phyloP scores from a whole-genome alignment of 768 basidiomycete species.

The Erythrobasidium yunnanense region DNA sequence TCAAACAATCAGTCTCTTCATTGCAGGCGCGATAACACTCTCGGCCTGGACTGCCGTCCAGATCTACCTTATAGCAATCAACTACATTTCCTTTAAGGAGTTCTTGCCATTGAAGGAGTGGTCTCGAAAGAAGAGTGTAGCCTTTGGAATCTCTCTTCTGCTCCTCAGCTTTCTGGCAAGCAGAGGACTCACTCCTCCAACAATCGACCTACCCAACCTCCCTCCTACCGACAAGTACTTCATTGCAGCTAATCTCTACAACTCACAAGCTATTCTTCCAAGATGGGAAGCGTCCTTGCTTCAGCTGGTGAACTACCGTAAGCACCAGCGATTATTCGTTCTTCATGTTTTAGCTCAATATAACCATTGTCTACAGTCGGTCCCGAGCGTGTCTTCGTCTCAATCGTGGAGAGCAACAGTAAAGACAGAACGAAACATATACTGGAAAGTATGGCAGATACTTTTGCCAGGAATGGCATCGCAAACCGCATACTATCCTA shows the following conservation, averaged over 20 bases:
- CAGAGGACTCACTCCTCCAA: not conserved
- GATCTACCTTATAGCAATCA: too few species aligned
- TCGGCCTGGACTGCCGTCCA: not conserved
- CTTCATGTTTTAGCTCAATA: too few species aligned
- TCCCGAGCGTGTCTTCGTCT: not conserved
- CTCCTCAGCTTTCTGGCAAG: too few species aligned
- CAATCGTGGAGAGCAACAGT: conserved; percentile 10
- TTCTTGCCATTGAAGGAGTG: too few species aligned
- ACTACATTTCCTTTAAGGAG: too few species aligned
- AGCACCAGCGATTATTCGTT: not conserved
- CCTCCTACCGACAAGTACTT: not conserved
- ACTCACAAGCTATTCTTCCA: not conserved
- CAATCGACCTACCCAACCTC: not conserved
- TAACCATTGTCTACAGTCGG: too few species aligned
- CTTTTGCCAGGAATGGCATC: not conserved
- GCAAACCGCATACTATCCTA: not conserved
- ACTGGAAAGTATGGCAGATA: not conserved
- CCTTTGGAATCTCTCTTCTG: too few species aligned
- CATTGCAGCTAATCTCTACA: conserved; percentile 12
- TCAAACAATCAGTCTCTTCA: not conserved
- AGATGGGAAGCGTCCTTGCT: not conserved
- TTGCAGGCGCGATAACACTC: not conserved
- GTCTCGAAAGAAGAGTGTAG: too few species aligned
- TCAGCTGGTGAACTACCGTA: not conserved
- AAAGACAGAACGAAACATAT: conserved; percentile 2